phyloP scores from a whole-genome alignment of 306 rosid genomes.

The Pterocarpus santalinus region DNA sequence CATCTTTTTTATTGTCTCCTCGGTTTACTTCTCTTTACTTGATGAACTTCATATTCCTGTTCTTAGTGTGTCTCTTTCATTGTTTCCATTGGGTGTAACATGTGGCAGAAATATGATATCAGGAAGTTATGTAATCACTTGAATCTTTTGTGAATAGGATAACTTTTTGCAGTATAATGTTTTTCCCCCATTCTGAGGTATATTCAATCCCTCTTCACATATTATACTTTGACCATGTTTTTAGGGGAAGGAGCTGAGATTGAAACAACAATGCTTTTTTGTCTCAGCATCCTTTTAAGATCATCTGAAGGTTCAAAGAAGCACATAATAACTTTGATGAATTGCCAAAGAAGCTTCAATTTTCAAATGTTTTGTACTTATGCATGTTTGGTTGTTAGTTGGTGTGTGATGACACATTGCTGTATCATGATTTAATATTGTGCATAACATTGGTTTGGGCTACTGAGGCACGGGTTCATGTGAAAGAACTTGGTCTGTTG shows the following conservation, averaged over 20 bases:
- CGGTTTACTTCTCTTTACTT: no score
- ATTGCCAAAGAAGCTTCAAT: conserved; percentile 69
- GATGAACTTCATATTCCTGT: no score
- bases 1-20: no score
- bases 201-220: conserved; percentile 23
- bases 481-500: conserved; percentile 13
- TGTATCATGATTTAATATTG: conserved; percentile 15
- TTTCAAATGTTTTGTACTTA: conserved; percentile 34
- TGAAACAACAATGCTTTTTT: conserved; percentile 80
- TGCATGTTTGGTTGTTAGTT: conserved; percentile 33
- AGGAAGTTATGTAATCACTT: conserved; percentile 34
- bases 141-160: conserved; percentile 39
- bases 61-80: background rate
- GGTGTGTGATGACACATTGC: background rate
- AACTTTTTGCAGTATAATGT: background rate
- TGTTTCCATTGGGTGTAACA: conserved; percentile 26
- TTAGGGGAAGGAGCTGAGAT: conserved; percentile 80
- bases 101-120: conserved; percentile 14
- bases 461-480: conserved; percentile 35
- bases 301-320: conserved; percentile 78
- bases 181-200: conserved; percentile 4
- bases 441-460: conserved; percentile 33
- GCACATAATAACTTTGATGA: conserved; percentile 64
- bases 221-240: conserved; percentile 30
- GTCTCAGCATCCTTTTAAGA: conserved; percentile 80